These are phyloP conservation scores for Solanum hybrid DNA, from an alignment of 305 asterid genomes.

Conservation along the genomic window DNA sequence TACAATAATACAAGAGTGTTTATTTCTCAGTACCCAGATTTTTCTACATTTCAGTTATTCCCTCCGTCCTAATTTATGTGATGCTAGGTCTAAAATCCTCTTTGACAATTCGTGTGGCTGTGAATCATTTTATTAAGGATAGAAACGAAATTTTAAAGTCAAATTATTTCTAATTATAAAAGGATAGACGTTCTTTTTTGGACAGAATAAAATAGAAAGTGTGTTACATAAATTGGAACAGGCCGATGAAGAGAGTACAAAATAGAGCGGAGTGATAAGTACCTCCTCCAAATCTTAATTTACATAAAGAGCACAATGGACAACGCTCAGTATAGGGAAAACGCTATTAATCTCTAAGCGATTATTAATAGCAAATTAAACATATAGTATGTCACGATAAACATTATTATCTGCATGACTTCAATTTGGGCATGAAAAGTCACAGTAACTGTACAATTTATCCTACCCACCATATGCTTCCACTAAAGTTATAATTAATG, in stretches of 20 bases:
- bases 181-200: background rate
- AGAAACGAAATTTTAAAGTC: no score
- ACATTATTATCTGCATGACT: background rate
- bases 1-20: background rate
- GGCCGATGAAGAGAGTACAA: background rate
- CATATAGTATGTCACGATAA: background rate
- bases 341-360: background rate
- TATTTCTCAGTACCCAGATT: background rate
- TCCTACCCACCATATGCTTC: background rate
- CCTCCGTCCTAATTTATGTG: background rate
- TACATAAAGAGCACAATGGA: background rate
- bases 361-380: background rate
- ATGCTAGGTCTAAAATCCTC: background rate
- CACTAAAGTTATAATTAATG: background rate
- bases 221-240: background rate
- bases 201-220: background rate
- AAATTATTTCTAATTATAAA: background rate
- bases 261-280: background rate
- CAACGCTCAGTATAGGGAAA: background rate
- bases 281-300: background rate
- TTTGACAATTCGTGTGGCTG: no score
- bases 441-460: background rate
- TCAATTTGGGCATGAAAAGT: background rate
- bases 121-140: background rate
- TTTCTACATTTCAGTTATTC: background rate